phyloP scores from a whole-genome alignment of 768 basidiomycete genomes.

The Podaxis sp. region DNA sequence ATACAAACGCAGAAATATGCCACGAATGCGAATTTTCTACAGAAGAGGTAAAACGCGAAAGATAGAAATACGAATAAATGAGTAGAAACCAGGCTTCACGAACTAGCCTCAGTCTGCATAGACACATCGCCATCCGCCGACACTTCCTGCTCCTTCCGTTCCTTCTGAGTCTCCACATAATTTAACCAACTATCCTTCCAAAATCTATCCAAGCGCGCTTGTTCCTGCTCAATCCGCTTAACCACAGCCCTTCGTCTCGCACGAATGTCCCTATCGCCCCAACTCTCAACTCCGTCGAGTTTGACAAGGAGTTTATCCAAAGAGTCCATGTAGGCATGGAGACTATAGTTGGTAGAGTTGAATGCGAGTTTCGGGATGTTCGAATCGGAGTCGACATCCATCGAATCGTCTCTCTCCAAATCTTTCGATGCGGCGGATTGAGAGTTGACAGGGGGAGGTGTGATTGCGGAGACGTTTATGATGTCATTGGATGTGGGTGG shows the following conservation, averaged over 20 bases:
- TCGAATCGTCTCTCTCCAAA: slow-evolving; percentile 16
- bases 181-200: slow-evolving; percentile 13
- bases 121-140: too few relatives aligned
- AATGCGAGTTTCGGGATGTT: slow-evolving; percentile 45
- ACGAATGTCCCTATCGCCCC: slow-evolving; percentile 52
- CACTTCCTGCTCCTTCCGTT: slow-evolving; percentile 9
- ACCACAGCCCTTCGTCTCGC: slow-evolving; percentile 48
- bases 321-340: slow-evolving; percentile 60
- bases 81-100: too few relatives aligned
- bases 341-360: slow-evolving; percentile 51
- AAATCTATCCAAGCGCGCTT: slow-evolving; percentile 43
- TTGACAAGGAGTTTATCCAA: slow-evolving; percentile 59
- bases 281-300: slow-evolving; percentile 67
- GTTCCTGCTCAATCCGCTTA: slow-evolving; percentile 55
- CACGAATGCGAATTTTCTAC: too few relatives aligned
- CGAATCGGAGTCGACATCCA: slow-evolving; percentile 16
- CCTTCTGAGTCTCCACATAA: background rate
- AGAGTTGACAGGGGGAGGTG: slow-evolving; percentile 19
- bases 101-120: too few relatives aligned
- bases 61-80: too few relatives aligned
- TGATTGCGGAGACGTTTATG: slow-evolving; percentile 23
- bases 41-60: too few relatives aligned
- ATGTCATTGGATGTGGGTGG: background rate
- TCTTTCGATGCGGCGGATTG: slow-evolving; percentile 10
- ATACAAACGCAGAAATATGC: too few relatives aligned